Conservation (phyloP, 2,329 filamentous ascomycete genomes). For the Pseudogymnoascus sp. region DNA sequence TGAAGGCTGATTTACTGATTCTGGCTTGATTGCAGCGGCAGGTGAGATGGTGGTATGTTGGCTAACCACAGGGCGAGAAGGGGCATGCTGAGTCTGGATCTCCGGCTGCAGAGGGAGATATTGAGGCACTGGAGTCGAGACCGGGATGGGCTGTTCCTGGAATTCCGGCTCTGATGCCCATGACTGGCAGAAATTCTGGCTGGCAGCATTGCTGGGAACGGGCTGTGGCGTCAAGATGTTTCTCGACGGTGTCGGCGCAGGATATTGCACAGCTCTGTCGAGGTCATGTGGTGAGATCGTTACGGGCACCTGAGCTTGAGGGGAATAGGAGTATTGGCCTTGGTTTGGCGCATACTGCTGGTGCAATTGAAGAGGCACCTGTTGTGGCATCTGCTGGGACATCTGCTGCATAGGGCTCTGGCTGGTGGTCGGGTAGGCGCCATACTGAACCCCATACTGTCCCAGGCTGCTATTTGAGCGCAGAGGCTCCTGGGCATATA, state of each 20-base stretch:
- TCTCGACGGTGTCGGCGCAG: neutral
- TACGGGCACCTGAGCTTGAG: neutral
- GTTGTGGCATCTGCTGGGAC: neutral
- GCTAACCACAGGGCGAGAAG: neutral
- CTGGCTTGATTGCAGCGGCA: neutral
- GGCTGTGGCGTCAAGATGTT: neutral
- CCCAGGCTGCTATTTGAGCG: neutral
- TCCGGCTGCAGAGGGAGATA: neutral
- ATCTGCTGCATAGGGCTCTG: neutral
- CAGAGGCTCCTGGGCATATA: neutral
- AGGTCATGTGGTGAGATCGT: conserved; percentile 10
- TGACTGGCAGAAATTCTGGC: neutral
- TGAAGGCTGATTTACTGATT: neutral
- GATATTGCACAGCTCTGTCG: neutral
- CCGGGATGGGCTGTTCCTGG: neutral
- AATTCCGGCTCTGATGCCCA: neutral
- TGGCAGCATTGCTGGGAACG: neutral
- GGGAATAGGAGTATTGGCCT: neutral
- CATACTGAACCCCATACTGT: neutral
- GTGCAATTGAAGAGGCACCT: neutral
- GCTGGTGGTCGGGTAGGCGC: neutral
- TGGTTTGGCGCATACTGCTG: neutral
- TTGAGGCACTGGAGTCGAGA: neutral
- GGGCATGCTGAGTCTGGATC: neutral
- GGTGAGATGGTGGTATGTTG: neutral